These are phyloP conservation scores for Austroboletus sp. DNA, from an alignment of 1,284 basidiomycete species.

Conservation along the genomic window DNA sequence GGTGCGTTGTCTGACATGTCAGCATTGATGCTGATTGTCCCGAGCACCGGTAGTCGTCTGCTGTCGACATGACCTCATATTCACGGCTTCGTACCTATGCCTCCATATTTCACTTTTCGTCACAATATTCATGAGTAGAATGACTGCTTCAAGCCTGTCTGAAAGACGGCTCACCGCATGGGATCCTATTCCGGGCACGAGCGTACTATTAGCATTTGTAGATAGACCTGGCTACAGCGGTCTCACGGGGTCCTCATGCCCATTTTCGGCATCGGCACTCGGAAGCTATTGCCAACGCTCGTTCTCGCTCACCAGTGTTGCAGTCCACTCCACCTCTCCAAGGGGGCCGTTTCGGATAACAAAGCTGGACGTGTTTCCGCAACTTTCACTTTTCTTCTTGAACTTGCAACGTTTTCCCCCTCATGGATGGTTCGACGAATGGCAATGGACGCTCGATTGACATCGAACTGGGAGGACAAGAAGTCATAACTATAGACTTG, in stretches of 20 bases:
- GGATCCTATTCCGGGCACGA: not conserved
- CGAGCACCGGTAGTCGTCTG: too few relatives aligned
- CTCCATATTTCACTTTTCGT: not conserved
- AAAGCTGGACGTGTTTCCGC: not conserved
- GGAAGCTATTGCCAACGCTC: not conserved
- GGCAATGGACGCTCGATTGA: conserved; percentile 38
- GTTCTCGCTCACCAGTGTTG: not conserved
- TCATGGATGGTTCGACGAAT: conserved; percentile 21
- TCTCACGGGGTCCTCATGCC: not conserved
- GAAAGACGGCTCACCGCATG: not conserved
- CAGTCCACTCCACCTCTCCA: not conserved
- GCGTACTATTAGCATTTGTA: not conserved
- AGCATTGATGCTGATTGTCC: too few relatives aligned
- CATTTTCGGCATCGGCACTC: not conserved
- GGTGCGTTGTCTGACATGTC: too few relatives aligned
- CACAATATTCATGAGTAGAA: not conserved
- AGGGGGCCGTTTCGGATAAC: not conserved
- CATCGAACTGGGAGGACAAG: conserved; percentile 70
- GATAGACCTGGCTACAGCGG: not conserved
- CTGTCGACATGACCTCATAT: not conserved
- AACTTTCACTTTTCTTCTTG: not conserved
- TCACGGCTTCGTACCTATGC: not conserved
- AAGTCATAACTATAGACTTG: conserved; percentile 74
- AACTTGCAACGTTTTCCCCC: not conserved
- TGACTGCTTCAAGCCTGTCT: not conserved